phyloP scores from a whole-genome alignment of 768 basidiomycete genomes.

The Boletus insuetus region DNA sequence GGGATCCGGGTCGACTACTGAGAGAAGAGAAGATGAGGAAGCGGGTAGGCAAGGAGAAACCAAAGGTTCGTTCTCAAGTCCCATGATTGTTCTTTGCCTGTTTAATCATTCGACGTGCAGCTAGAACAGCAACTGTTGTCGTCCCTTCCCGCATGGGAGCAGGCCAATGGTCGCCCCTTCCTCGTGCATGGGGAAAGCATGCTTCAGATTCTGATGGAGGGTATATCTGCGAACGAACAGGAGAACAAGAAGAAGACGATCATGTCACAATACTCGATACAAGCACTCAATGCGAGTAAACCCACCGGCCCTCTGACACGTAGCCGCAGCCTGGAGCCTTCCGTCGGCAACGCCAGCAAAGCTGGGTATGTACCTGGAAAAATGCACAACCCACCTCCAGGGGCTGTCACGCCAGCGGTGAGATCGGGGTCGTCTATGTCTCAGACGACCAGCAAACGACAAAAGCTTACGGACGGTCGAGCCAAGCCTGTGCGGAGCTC shows the following conservation, averaged over 20 bases:
- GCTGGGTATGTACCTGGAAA: slow-evolving; percentile 32
- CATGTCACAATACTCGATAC: slow-evolving; percentile 33
- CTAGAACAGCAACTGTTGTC: slow-evolving; percentile 83
- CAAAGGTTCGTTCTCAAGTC: slow-evolving; percentile 53
- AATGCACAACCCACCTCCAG: slow-evolving; percentile 22
- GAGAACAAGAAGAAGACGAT: slow-evolving; percentile 68
- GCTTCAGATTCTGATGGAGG: slow-evolving; percentile 73
- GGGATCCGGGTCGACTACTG: slow-evolving; percentile 82
- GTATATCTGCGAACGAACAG: slow-evolving; percentile 67
- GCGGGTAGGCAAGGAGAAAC: slow-evolving; percentile 88
- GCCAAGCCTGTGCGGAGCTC: slow-evolving; percentile 19
- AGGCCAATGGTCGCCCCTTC: slow-evolving; percentile 68
- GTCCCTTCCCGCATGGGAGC: slow-evolving; percentile 85
- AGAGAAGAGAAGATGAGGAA: slow-evolving; percentile 98
- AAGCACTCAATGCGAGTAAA: slow-evolving; percentile 25
- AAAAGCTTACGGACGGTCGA: slow-evolving; percentile 47
- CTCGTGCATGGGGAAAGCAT: slow-evolving; percentile 83
- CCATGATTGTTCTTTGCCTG: not conserved
- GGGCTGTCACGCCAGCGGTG: slow-evolving; percentile 60
- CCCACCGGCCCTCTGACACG: slow-evolving; percentile 17
- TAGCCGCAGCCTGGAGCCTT: slow-evolving; percentile 30
- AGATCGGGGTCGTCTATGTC: slow-evolving; percentile 43
- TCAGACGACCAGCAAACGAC: slow-evolving; percentile 58
- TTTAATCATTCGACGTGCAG: slow-evolving; percentile 48
- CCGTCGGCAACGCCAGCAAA: slow-evolving; percentile 9